phyloP scores from a whole-genome alignment of 2,329 filamentous ascomycete genomes.

The Didymella glomerata region DNA sequence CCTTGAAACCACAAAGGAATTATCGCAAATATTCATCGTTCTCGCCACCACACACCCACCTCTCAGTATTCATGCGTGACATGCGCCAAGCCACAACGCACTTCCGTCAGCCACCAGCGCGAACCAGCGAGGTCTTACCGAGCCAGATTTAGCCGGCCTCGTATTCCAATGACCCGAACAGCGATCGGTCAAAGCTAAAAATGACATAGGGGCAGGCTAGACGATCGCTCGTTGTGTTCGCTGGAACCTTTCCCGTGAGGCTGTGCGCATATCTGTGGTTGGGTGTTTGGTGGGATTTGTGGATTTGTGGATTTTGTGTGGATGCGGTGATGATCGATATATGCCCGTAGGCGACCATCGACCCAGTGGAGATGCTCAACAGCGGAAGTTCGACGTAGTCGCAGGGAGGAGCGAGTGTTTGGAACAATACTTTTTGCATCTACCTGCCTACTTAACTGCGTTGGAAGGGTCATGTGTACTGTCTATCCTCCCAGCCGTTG shows the following conservation, averaged over 20 bases:
- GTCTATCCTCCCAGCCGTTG: constrained; percentile 8
- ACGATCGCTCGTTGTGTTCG: background rate
- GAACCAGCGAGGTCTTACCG: too few species aligned
- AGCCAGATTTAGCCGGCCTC: background rate
- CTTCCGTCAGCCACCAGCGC: background rate
- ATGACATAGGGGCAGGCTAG: background rate
- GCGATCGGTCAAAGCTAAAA: constrained; percentile 7
- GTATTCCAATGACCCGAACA: constrained; percentile 1
- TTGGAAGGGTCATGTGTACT: constrained; percentile 1
- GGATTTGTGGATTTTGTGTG: background rate
- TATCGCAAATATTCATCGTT: background rate
- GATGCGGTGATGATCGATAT: background rate
- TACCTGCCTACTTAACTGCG: constrained; percentile 13
- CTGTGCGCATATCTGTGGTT: background rate
- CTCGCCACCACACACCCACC: background rate
- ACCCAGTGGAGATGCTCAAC: background rate
- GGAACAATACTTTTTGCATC: constrained; percentile 4
- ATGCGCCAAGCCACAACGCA: constrained; percentile 12
- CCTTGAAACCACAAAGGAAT: too few species aligned
- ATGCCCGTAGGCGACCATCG: background rate
- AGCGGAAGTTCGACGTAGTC: background rate
- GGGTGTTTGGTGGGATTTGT: background rate
- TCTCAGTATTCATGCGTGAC: constrained; percentile 2
- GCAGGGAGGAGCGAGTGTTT: background rate
- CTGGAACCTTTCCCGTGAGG: background rate